Base-by-base conservation (phyloP, 108 stramenopile genomes). In the Cyclotella atomus region DNA sequence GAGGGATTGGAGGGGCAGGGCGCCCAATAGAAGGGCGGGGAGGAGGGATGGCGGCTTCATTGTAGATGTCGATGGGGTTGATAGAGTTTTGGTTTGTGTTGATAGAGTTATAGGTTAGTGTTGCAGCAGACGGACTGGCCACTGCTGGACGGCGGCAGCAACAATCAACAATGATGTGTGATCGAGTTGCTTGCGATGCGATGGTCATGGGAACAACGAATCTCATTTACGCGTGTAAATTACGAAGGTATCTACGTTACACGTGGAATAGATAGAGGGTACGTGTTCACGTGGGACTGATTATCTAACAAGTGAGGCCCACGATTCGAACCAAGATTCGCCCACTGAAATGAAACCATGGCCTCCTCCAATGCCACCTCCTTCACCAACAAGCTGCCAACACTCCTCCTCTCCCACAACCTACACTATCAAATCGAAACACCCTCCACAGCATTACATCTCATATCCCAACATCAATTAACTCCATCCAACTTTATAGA, bases 1-100 rank as follows among this genome's bases (percentile, higher is more conserved):
- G 33, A 66, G 60, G n/a, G 89, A 54, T 15, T 36, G 9, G 60
- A 86, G 21, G 41, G 88, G 75, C 55, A 84, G 70, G 75, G 28
- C 38, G 2, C 23, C 23, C 10, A 61, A 36, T 21, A 53, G 61
- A 25, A 47, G 62, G 27, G 75, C 28, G 50, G 56, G 65, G 68
- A 73, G 72, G 53, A 80, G 72, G 61, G 52, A 36, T 59, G 59
- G 59, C 9, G 43, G 41, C 21, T 23, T 53, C 67, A 68, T 65
- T 20, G 60, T 62, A 4, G 60, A 19, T 55, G 6, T 28, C 16
- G 24, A 3, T 29, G 54, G 3, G 4, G 49, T 20, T 50, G n/a
- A 53, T 53, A 41, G 38, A 9, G 12, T 41, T 41, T n/a, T n/a
- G n/a, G n/a, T n/a, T n/a, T n/a, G n/a, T 41, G 12, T 41, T 41